phyloP scores from a whole-genome alignment of 2,329 filamentous ascomycete species.

The Fusarium bulbicola region DNA sequence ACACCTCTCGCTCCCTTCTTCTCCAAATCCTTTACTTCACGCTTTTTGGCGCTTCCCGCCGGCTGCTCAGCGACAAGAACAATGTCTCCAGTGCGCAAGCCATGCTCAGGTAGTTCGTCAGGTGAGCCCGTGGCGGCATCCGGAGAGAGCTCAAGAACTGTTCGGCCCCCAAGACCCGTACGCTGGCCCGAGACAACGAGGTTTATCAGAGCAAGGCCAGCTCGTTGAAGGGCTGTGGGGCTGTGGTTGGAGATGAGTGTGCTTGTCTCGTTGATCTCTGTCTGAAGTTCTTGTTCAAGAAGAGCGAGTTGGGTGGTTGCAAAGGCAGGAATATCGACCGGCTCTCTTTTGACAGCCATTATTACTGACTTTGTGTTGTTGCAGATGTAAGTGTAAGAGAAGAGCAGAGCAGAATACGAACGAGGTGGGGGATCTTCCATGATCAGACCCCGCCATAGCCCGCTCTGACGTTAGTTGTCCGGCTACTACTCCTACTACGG shows the following conservation, averaged over 20 bases:
- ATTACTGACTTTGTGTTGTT: not conserved
- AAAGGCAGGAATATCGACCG: conserved; percentile 73
- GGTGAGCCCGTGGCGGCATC: conserved; percentile 73
- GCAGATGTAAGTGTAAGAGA: not conserved
- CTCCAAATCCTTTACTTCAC: conserved; percentile 76
- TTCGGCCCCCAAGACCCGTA: conserved; percentile 91
- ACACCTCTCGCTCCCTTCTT: conserved; percentile 75
- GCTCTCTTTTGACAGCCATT: conserved; percentile 51
- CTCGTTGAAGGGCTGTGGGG: conserved; percentile 75
- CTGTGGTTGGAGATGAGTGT: conserved; percentile 73
- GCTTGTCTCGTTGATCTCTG: conserved; percentile 76
- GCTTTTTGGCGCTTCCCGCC: conserved; percentile 75
- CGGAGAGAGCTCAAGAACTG: conserved; percentile 80
- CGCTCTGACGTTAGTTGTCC: conserved; percentile 23
- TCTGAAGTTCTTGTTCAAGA: conserved; percentile 74
- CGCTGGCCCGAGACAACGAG: conserved; percentile 78
- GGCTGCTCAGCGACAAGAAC: conserved; percentile 80
- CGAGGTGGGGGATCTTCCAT: conserved; percentile 16
- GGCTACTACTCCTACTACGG: not conserved
- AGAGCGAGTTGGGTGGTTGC: conserved; percentile 76
- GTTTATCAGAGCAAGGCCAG: conserved; percentile 82
- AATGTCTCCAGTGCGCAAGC: conserved; percentile 79
- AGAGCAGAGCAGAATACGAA: conserved; percentile 19
- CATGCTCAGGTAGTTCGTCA: conserved; percentile 75
- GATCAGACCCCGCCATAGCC: conserved; percentile 34